Conservation (phyloP, 2,329 filamentous ascomycete species). For the Fusarium continuum region DNA sequence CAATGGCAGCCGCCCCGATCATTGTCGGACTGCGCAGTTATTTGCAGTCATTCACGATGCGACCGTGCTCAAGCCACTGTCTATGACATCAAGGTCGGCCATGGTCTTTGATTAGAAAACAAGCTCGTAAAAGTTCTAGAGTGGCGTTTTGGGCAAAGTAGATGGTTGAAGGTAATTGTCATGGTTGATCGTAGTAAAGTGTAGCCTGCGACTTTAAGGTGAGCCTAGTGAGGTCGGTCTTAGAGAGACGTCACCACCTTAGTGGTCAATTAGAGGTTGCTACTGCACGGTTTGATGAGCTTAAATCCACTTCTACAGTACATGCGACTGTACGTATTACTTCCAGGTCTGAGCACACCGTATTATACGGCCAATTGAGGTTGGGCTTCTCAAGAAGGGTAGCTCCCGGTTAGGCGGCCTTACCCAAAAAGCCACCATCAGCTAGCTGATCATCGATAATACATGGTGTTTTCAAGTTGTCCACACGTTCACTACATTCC, state of each 20-base stretch:
- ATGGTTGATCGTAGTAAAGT: background rate
- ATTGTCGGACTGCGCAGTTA: constrained; percentile 7
- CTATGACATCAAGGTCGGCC: constrained; percentile 1
- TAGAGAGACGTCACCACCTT: background rate
- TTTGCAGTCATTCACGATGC: background rate
- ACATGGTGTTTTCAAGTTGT: background rate
- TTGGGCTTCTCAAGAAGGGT: background rate
- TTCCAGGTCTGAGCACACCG: background rate
- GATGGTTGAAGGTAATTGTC: background rate
- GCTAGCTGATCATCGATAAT: background rate
- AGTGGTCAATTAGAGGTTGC: background rate
- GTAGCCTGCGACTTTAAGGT: background rate
- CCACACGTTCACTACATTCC: background rate
- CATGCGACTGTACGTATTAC: background rate
- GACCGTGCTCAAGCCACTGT: constrained; percentile 8
- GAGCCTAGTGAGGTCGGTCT: background rate
- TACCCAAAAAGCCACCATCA: background rate
- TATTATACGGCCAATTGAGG: background rate
- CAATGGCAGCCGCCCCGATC: constrained; percentile 10
- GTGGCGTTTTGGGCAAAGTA: constrained; percentile 1
- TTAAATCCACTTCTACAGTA: constrained; percentile 27
- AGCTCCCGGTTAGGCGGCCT: background rate
- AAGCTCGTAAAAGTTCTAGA: background rate
- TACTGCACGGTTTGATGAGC: constrained; percentile 25
- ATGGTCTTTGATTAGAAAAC: background rate